Conservation (phyloP, 805 yeast genomes). For the Diddensiella transvaalensis region DNA sequence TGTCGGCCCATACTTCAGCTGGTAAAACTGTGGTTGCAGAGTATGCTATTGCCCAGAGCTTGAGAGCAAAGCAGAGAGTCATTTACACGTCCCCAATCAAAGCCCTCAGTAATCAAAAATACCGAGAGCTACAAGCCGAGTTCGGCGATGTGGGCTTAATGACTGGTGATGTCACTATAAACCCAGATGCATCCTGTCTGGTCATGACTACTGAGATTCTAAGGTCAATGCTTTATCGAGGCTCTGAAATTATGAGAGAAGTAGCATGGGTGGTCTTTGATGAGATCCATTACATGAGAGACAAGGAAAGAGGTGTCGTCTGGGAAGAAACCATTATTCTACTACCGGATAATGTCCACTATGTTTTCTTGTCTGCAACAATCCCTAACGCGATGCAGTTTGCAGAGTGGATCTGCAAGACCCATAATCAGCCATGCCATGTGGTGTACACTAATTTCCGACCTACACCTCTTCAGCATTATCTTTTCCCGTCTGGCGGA, state of each 20-base stretch:
- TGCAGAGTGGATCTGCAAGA: constrained; percentile 97
- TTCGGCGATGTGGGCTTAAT: constrained; percentile 96
- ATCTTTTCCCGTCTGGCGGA: constrained; percentile 96
- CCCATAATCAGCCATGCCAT: constrained; percentile 95
- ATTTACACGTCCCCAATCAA: constrained; percentile 94
- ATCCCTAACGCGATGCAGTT: constrained; percentile 98
- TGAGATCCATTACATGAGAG: constrained; percentile 98
- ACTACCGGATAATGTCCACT: constrained; percentile 92
- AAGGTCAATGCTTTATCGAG: constrained; percentile 93
- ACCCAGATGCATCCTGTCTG: constrained; percentile 96
- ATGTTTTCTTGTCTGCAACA: constrained; percentile 91
- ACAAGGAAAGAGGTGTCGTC: constrained; percentile 96
- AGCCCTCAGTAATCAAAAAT: constrained; percentile 91
- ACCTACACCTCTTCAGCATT: constrained; percentile 98
- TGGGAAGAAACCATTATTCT: constrained; percentile 99
- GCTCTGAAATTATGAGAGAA: constrained; percentile 97
- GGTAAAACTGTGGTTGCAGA: constrained; percentile 98
- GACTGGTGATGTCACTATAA: constrained; percentile 99
- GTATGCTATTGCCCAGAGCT: constrained; percentile 94
- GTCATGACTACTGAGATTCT: constrained; percentile 99
- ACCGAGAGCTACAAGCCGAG: constrained; percentile 85
- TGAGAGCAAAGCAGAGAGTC: constrained; percentile 86
- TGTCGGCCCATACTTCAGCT: constrained; percentile 96
- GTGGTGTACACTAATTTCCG: constrained; percentile 98
- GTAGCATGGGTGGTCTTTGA: constrained; percentile 98